Percentiles rank a stretch among this genome's conserved stretches.
These are phyloP conservation scores for Fusarium torreyae DNA, from an alignment of 2,329 filamentous ascomycete species.

Conservation along the genomic window DNA sequence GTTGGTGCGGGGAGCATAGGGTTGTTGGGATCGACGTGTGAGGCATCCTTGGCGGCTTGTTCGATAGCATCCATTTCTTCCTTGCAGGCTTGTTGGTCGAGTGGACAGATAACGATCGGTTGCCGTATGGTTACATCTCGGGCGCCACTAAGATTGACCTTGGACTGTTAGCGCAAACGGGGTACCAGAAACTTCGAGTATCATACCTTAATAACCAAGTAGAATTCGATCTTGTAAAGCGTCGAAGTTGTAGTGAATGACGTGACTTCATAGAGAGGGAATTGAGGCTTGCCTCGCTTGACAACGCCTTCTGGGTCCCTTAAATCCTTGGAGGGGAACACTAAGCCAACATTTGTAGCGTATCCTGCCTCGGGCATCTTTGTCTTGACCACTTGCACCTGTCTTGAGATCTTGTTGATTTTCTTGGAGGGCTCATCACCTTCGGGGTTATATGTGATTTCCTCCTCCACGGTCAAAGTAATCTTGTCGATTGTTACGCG, in stretches of 20 bases:
- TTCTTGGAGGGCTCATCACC: constrained; percentile 95
- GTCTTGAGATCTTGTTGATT: constrained; percentile 87
- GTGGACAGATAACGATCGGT: constrained; percentile 94
- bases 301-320: constrained; percentile 90
- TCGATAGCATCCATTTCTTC: constrained; percentile 99
- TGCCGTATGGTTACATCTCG: constrained; percentile 91
- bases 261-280: constrained; percentile 88
- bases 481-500: constrained; percentile 96
- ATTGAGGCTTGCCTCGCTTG: constrained; percentile 85
- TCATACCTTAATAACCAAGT: constrained; percentile 89
- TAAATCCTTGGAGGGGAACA: constrained; percentile 91
- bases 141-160: constrained; percentile 91
- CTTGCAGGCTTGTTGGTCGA: constrained; percentile 95
- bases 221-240: constrained; percentile 99
- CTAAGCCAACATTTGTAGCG: constrained; percentile 90
- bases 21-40: constrained; percentile 87
- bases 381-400: constrained; percentile 83
- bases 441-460: constrained; percentile 98
- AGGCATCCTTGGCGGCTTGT: constrained; percentile 93
- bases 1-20: constrained; percentile 91
- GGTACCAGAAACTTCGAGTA: not conserved
- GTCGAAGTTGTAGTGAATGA: constrained; percentile 96
- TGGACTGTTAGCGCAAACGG: constrained; percentile 44
- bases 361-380: constrained; percentile 93
- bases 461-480: constrained; percentile 93